Evolutionary conservation across 164 flowering plant genomes (phyloP), one percentile per base, ranked within the genome.

Genomic region (Platanus orientalis): DNA sequence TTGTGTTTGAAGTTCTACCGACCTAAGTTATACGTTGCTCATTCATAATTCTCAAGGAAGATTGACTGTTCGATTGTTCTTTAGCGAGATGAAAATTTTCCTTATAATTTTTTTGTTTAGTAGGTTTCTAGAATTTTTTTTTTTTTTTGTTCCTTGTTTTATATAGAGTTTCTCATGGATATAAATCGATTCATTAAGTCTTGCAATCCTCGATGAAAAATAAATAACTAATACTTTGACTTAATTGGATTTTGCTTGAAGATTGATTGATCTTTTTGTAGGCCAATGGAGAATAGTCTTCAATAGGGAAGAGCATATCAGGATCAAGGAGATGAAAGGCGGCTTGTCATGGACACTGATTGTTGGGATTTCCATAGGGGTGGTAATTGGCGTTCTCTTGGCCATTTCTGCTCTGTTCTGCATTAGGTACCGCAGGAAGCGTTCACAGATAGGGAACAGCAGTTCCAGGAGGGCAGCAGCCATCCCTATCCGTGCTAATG

Each of bases 331-430:
- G 70, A 89, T 94, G 99, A 76, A 80, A 70, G 96, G 73, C 14
- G 76, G n/a, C n/a, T n/a, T 73, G 60, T 81, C 96, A 40, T 68
- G 79, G 50, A 97, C 95, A 2, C 67, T 94, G 81, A 84, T 91
- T 66, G 78, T 94, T 63, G 99, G 99, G 61, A 75, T 91, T 50
- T 86, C 96, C 0, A 83, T 91, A 40, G 99, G 99, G 26, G 89
- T 94, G 55, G 86, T 94, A 36, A 85, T 89, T 71, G 99, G 99
- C 29, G 79, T 84, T 34, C 65, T 79, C 62, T 82, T 88, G 78
- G 99, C 99, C 21, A 62, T 86, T 59, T 68, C 70, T 19, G 80
- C 80, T 26, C 72, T 94, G 16, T 79, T 89, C 39, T 91, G 96
- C 70, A 25, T 86, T 62, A 79, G 84, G 60, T 85, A 79, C 62